These are phyloP conservation scores for Paradendryphiella salina DNA, from an alignment of 2,329 filamentous ascomycete species.

Conservation along the genomic window DNA sequence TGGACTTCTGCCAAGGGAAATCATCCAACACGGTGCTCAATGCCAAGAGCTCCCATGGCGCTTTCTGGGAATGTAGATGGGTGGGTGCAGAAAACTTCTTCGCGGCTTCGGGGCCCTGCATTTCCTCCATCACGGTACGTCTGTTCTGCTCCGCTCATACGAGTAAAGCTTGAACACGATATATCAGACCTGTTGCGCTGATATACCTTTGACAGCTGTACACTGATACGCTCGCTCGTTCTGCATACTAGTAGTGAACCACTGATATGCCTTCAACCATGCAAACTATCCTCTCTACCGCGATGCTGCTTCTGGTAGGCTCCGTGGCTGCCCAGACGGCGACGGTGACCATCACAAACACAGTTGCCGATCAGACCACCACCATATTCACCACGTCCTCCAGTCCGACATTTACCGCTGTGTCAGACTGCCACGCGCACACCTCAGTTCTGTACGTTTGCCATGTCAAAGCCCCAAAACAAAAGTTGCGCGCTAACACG, in stretches of 20 bases:
- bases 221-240: constrained; percentile 1
- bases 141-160: constrained; percentile 8
- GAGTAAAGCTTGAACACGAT: constrained; percentile 10
- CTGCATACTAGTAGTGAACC: not conserved
- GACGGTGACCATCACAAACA: constrained; percentile 11
- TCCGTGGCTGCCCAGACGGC: constrained; percentile 24
- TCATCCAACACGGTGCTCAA: constrained; percentile 41
- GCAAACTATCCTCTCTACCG: constrained; percentile 2
- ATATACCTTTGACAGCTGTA: constrained; percentile 1
- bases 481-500: constrained; percentile 14
- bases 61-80: constrained; percentile 3
- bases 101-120: constrained; percentile 6
- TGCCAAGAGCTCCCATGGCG: constrained; percentile 20
- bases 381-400: constrained; percentile 8
- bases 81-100: constrained; percentile 19
- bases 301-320: constrained; percentile 13
- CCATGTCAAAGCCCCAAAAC: not conserved
- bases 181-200: constrained; percentile 26
- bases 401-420: constrained; percentile 47
- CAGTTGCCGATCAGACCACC: not conserved
- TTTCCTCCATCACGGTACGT: constrained; percentile 23
- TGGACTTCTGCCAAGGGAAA: constrained; percentile 21
- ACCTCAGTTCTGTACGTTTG: constrained; percentile 49
- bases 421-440: constrained; percentile 60
- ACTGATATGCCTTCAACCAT: constrained; percentile 18